Evolutionary conservation across 192 early-diverging fungal genomes (phyloP).

Genomic region (Pilaira anomala): DNA sequence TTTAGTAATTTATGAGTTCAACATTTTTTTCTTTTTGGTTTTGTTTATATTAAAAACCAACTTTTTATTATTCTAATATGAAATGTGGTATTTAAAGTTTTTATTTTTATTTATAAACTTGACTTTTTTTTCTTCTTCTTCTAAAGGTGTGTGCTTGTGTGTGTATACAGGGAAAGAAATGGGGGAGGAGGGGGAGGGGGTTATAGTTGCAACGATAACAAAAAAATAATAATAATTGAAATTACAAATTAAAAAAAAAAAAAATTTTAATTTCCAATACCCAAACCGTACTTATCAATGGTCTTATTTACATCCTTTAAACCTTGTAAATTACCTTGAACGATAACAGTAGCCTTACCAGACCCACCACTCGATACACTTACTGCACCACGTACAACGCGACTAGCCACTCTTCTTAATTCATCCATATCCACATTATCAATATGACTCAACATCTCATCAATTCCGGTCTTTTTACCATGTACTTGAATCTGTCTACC

Average conservation of each 20-base stretch:
- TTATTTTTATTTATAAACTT: too few species aligned
- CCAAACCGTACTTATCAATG: slow-evolving; percentile 51
- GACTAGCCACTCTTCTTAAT: slow-evolving; percentile 70
- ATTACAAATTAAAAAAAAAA: neutral
- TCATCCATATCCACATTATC: slow-evolving; percentile 74
- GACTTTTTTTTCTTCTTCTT: too few species aligned
- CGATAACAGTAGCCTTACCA: slow-evolving; percentile 63
- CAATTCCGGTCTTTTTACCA: slow-evolving; percentile 70
- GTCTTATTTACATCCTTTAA: slow-evolving; percentile 44
- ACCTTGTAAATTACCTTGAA: slow-evolving; percentile 55
- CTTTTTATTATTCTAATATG: too few species aligned
- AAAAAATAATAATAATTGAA: too few species aligned
- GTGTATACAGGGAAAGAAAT: too few species aligned
- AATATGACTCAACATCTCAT: slow-evolving; percentile 78
- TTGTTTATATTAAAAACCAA: too few species aligned
- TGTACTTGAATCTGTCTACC: slow-evolving; percentile 80
- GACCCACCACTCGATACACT: slow-evolving; percentile 51
- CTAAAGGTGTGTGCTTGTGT: too few species aligned
- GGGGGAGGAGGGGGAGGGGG: too few species aligned
- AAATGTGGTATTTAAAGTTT: too few species aligned
- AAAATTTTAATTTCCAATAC: slow-evolving; percentile 17
- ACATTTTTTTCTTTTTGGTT: too few species aligned
- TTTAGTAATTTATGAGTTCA: too few species aligned
- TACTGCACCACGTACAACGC: slow-evolving; percentile 64
- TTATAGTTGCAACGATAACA: too few species aligned